Evolutionary conservation across 306 rosid genomes (phyloP), one percentile per base, ranked within the genome.

Genomic region (Bauhinia variegata): DNA sequence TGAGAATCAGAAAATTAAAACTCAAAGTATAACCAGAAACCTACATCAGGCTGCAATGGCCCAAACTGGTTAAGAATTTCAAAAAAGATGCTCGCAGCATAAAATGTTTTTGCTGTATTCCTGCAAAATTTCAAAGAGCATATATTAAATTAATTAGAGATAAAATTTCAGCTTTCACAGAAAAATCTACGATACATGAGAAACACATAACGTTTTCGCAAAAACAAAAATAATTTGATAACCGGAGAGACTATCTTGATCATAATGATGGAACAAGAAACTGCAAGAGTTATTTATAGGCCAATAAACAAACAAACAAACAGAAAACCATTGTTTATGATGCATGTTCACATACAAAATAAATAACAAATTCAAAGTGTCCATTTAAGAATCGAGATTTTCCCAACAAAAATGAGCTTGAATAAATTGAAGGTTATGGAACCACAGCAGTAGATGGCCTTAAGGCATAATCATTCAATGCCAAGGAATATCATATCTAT

Each of bases 61-160:
- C 99, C 97, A 67, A 95, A 95, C 77, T 95, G 99, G 75, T 89
- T 83, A 72, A 88, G 67, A 79, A 95, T 86, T 87, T 95, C 99
- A 74, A 95, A 91, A 77, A 95, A 95, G 65, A 95, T 91, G 89
- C 97, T 91, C 50, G 99, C 99, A 60, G 99, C 99, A 66, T 95
- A 95, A 84, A 95, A 95, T 34, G 97, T 91, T 87, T 88, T 95
- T n/a, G 99, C 99, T 6, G 99, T 95, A 72, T 37, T 88, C 95
- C 97, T 95, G 86, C 66, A 72, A 68, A 64, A 67, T 60, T 48
- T 47, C 66, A 28, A 19, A 66, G 62, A 72, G 63, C 32, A 54
- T 54, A 60, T 60, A 68, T 30, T 15, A 17, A 68, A 42, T 49
- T 37, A 23, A 12, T 39, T 39, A 46, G 38, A 43, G 42, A 44